Conservation (phyloP, 2,329 filamentous ascomycete species). For the Intubia oerlemansii region DNA sequence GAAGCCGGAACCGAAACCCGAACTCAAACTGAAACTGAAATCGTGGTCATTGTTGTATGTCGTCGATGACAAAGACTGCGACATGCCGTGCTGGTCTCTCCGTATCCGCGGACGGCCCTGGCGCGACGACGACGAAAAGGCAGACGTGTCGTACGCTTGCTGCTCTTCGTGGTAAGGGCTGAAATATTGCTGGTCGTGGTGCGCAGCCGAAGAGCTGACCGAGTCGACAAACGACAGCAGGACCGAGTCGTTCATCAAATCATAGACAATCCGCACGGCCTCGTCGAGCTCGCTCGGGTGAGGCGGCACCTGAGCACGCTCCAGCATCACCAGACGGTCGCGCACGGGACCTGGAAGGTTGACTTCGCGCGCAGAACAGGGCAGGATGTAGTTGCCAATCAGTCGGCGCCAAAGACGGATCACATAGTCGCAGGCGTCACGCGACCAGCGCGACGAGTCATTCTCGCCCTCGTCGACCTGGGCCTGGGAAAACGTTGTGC, state of each 20-base stretch:
- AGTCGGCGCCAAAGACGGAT: slow-evolving; percentile 72
- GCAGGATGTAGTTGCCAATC: slow-evolving; percentile 74
- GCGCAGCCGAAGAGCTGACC: no score
- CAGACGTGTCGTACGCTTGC: not conserved
- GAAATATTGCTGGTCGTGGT: slow-evolving; percentile 1
- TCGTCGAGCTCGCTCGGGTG: slow-evolving; percentile 57
- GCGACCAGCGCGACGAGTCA: slow-evolving; percentile 11
- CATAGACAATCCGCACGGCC: slow-evolving; percentile 74
- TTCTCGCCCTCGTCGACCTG: slow-evolving; percentile 17
- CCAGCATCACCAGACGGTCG: slow-evolving; percentile 51
- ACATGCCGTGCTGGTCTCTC: no score
- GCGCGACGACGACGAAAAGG: slow-evolving; percentile 7
- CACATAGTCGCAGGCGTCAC: slow-evolving; percentile 39
- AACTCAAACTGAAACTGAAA: no score
- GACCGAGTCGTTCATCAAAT: slow-evolving; percentile 94
- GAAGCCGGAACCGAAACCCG: no score
- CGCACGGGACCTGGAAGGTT: slow-evolving; percentile 77
- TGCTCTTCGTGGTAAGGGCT: slow-evolving; percentile 8
- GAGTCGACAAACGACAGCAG: slow-evolving; percentile 77
- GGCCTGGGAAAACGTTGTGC: slow-evolving; percentile 29
- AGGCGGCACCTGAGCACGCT: slow-evolving; percentile 38
- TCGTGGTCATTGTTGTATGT: no score
- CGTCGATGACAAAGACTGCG: slow-evolving; percentile 14
- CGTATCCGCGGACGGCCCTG: slow-evolving; percentile 19
- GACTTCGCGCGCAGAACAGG: slow-evolving; percentile 68